Conservation (phyloP, 192 early-diverging fungal species). For the Podila clonocystis region DNA sequence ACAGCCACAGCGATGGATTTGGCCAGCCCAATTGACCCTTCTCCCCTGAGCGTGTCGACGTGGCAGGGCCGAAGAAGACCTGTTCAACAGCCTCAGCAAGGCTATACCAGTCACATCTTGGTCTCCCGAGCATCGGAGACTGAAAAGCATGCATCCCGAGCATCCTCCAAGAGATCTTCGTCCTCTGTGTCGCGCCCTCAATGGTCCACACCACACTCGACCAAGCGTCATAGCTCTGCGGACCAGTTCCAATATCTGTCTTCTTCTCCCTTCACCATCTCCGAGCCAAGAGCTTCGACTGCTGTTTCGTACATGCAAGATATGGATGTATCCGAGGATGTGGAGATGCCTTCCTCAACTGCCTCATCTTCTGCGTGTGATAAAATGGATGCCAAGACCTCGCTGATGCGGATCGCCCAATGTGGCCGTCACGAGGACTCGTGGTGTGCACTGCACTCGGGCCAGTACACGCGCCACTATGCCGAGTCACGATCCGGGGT, state of each 20-base stretch:
- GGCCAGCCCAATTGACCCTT: background rate
- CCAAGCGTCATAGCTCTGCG: slow-evolving; percentile 11
- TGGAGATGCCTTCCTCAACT: background rate
- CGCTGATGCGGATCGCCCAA: slow-evolving; percentile 41
- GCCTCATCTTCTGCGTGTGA: background rate
- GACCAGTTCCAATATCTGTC: slow-evolving; percentile 1
- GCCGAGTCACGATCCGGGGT: slow-evolving; percentile 34
- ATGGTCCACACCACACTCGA: slow-evolving; percentile 8
- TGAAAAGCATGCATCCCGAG: slow-evolving; percentile 9
- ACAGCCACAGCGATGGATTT: slow-evolving; percentile 3
- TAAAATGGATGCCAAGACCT: slow-evolving; percentile 24
- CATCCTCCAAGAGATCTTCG: slow-evolving; percentile 5
- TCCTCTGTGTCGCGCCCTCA: slow-evolving; percentile 18
- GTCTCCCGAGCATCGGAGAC: slow-evolving; percentile 25
- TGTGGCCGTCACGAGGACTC: slow-evolving; percentile 25
- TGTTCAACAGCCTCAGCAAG: background rate
- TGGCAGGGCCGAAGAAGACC: background rate
- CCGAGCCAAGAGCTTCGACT: background rate
- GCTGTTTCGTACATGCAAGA: background rate
- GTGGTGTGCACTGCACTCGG: slow-evolving; percentile 39
- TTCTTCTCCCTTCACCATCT: background rate
- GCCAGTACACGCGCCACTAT: slow-evolving; percentile 43
- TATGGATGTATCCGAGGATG: background rate
- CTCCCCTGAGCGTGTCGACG: background rate
- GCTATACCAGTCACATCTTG: slow-evolving; percentile 15